A percentile compares a stretch with the other conserved stretches of the same genome.
These are phyloP conservation scores for Sanguinoderma infundibulare DNA, from an alignment of 1,284 basidiomycete species.

Conservation along the genomic window DNA sequence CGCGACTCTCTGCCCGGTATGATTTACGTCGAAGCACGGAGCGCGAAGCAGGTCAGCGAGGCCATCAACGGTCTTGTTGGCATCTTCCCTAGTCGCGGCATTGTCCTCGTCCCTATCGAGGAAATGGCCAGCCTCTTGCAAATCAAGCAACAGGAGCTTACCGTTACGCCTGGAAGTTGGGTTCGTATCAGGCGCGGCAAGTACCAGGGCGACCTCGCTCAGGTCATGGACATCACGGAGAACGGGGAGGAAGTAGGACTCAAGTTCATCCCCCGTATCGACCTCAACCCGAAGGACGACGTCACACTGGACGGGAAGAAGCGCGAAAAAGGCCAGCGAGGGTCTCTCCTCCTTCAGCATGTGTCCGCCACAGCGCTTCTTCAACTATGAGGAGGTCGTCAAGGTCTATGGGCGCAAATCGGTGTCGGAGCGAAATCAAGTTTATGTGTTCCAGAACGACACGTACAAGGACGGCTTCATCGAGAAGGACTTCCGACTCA, in stretches of 20 bases:
- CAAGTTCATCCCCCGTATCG: slow-evolving; percentile 96
- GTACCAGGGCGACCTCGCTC: slow-evolving; percentile 94
- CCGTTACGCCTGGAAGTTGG: slow-evolving; percentile 90
- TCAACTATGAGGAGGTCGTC: slow-evolving; percentile 93
- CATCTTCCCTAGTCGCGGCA: slow-evolving; percentile 82
- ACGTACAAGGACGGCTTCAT: slow-evolving; percentile 95
- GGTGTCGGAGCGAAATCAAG: slow-evolving; percentile 73
- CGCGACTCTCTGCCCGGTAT: slow-evolving; percentile 94
- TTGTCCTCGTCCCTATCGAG: slow-evolving; percentile 92
- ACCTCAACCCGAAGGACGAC: slow-evolving; percentile 90
- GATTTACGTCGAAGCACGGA: slow-evolving; percentile 95
- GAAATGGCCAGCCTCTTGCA: slow-evolving; percentile 98
- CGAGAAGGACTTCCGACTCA: slow-evolving; percentile 94
- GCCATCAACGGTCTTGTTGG: slow-evolving; percentile 93
- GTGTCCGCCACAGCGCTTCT: slow-evolving; percentile 90
- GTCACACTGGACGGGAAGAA: slow-evolving; percentile 66
- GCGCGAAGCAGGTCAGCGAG: slow-evolving; percentile 84
- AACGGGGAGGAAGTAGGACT: slow-evolving; percentile 95
- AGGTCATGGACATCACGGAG: slow-evolving; percentile 92
- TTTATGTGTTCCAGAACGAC: slow-evolving; percentile 90
- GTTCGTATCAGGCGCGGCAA: slow-evolving; percentile 94
- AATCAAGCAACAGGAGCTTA: slow-evolving; percentile 93
- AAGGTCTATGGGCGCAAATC: slow-evolving; percentile 85
- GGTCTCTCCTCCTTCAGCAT: slow-evolving; percentile 50
- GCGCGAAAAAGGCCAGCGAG: slow-evolving; percentile 66